phyloP scores from a whole-genome alignment of 208 protist genomes.

The Trichomonas gallinae region DNA sequence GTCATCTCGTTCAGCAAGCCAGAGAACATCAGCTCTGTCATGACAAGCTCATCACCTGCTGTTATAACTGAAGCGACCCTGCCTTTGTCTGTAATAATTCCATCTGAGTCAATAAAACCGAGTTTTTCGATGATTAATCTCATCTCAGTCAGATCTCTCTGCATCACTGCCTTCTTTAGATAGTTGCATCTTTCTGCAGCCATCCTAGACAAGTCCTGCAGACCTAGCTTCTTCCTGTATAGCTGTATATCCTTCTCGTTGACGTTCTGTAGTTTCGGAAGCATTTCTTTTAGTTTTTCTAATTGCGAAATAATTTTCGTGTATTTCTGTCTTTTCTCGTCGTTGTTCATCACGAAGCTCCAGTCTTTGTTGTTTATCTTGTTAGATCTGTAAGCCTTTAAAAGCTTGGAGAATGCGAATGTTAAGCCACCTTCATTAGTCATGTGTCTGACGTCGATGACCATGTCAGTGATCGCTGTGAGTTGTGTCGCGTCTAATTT shows the following conservation, averaged over 20 bases:
- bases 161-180: background rate
- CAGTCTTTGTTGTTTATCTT: background rate
- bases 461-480: background rate
- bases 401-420: background rate
- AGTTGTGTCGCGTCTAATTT: background rate
- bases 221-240: background rate
- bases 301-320: background rate
- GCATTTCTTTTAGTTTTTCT: background rate
- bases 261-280: background rate
- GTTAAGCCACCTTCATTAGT: background rate
- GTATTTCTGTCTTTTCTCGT: background rate
- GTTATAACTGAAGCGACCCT: constrained; percentile 91
- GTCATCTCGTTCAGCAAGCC: constrained; percentile 80
- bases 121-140: background rate
- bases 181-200: background rate
- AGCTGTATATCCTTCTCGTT: background rate
- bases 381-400: background rate
- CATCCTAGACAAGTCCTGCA: background rate
- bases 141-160: background rate
- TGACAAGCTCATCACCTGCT: constrained; percentile 88
- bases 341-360: background rate
- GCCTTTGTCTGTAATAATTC: constrained; percentile 44
- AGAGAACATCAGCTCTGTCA: constrained; percentile 92
- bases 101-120: background rate
- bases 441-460: background rate